Evolutionary conservation across 306 rosid species (phyloP).

Genomic region (Medicago truncatula): DNA sequence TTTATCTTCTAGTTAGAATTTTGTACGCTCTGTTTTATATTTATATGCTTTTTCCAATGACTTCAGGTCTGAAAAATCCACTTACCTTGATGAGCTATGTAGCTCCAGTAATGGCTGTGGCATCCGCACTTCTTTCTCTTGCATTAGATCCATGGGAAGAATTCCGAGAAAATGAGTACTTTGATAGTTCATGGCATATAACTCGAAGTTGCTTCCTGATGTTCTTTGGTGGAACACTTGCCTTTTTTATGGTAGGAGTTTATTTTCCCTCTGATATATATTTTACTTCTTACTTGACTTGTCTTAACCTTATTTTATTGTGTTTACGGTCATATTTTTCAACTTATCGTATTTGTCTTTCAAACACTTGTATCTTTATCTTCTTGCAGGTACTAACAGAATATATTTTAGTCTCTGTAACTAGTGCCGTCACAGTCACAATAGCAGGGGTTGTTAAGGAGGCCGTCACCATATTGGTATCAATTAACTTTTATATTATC

Average conservation of each 20-base stretch:
- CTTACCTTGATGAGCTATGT: slow-evolving; percentile 93
- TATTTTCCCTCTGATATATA: slow-evolving; percentile 26
- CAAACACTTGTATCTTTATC: slow-evolving; percentile 33
- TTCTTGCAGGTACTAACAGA: slow-evolving; percentile 85
- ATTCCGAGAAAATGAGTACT: slow-evolving; percentile 69
- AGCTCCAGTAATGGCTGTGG: slow-evolving; percentile 88
- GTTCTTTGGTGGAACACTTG: slow-evolving; percentile 92
- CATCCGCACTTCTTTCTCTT: slow-evolving; percentile 77
- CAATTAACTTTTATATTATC: slow-evolving; percentile 22
- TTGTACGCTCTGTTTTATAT: slow-evolving; percentile 8
- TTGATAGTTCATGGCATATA: slow-evolving; percentile 74
- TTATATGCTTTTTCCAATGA: slow-evolving; percentile 38
- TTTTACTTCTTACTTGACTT: slow-evolving; percentile 15
- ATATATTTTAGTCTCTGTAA: slow-evolving; percentile 86
- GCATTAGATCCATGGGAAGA: slow-evolving; percentile 91
- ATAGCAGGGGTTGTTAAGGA: slow-evolving; percentile 99
- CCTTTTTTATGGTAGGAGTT: slow-evolving; percentile 84
- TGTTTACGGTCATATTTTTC: slow-evolving; percentile 23
- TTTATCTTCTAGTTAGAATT: slow-evolving; percentile 28
- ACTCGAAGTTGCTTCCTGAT: slow-evolving; percentile 80
- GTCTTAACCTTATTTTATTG: slow-evolving; percentile 16
- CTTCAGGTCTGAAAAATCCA: slow-evolving; percentile 90
- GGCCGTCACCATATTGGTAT: slow-evolving; percentile 96
- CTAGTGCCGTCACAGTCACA: slow-evolving; percentile 97
- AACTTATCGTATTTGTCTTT: slow-evolving; percentile 25